Percentiles rank a stretch among this genome's conserved stretches.
Evolutionary conservation across 768 basidiomycete genomes (phyloP).

Genomic region (Megacollybia marginata): DNA sequence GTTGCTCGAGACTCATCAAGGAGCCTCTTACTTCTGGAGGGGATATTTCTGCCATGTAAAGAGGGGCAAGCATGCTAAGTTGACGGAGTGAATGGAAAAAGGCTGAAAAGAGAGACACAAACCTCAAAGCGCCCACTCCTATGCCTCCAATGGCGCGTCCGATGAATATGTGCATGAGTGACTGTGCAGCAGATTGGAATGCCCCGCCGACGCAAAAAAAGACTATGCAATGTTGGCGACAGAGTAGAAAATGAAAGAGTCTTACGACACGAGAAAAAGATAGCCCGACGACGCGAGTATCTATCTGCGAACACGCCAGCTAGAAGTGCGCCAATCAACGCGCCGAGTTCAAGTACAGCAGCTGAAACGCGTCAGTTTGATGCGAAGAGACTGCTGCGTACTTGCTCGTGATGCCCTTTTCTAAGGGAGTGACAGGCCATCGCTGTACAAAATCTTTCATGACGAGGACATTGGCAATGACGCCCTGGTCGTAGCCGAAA

Average conservation of each 20-base stretch:
- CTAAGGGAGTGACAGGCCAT: constrained; percentile 66
- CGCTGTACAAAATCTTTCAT: constrained; percentile 66
- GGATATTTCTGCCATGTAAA: constrained; percentile 83
- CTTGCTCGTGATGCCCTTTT: constrained; percentile 75
- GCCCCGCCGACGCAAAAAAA: constrained; percentile 68
- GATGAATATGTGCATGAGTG: constrained; percentile 48
- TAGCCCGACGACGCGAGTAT: constrained; percentile 60
- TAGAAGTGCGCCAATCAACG: constrained; percentile 64
- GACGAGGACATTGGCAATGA: constrained; percentile 80
- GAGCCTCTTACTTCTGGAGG: constrained; percentile 76
- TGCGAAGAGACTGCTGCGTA: constrained; percentile 1
- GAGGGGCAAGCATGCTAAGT: constrained; percentile 64
- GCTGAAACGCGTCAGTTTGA: constrained; percentile 30
- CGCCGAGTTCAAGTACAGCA: constrained; percentile 71
- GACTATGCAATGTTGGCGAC: constrained; percentile 25
- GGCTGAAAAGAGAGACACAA: constrained; percentile 26
- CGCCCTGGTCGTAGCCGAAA: constrained; percentile 82
- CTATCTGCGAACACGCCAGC: constrained; percentile 65
- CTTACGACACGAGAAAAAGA: constrained; percentile 63
- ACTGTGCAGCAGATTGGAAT: constrained; percentile 57
- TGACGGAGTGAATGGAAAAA: neutral
- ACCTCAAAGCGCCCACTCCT: constrained; percentile 55
- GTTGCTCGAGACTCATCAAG: constrained; percentile 71
- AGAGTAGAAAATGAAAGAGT: constrained; percentile 1
- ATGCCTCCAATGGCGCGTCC: constrained; percentile 74